These are phyloP conservation scores for Fraxinus albicans DNA, from an alignment of 305 asterid species.

Conservation along the genomic window DNA sequence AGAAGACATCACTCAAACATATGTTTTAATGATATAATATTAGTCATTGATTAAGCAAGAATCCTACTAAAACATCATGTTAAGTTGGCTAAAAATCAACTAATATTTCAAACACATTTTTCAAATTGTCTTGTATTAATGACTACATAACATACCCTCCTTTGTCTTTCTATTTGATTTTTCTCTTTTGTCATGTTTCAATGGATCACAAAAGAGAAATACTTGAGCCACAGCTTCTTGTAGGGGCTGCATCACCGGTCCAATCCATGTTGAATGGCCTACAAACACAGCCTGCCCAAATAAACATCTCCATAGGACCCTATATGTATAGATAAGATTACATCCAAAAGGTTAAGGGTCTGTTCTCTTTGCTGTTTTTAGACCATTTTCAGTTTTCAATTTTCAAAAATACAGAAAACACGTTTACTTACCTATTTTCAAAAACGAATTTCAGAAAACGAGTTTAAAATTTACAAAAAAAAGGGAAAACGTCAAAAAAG, in stretches of 20 bases:
- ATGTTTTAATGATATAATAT: too few species aligned
- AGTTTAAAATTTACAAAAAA: too few species aligned
- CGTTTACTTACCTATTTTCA: too few species aligned
- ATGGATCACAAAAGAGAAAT: neutral
- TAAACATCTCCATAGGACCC: neutral
- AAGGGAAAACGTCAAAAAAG: too few species aligned
- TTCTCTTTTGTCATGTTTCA: neutral
- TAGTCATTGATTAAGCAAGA: neutral
- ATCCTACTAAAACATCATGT: neutral
- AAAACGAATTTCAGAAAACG: too few species aligned
- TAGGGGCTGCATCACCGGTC: neutral
- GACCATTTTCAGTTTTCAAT: too few species aligned
- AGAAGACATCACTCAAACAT: neutral
- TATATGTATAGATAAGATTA: neutral
- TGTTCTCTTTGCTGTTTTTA: too few species aligned
- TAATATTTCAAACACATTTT: neutral
- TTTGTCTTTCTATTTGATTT: neutral
- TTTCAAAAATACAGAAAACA: too few species aligned
- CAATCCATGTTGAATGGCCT: neutral
- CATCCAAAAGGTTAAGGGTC: neutral
- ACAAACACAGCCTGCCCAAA: neutral
- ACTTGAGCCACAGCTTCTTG: neutral
- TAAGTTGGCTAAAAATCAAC: neutral
- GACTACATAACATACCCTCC: neutral
- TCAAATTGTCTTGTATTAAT: neutral